Base-by-base conservation (phyloP, 768 basidiomycete genomes). In the Pisolithus tinctorius region DNA sequence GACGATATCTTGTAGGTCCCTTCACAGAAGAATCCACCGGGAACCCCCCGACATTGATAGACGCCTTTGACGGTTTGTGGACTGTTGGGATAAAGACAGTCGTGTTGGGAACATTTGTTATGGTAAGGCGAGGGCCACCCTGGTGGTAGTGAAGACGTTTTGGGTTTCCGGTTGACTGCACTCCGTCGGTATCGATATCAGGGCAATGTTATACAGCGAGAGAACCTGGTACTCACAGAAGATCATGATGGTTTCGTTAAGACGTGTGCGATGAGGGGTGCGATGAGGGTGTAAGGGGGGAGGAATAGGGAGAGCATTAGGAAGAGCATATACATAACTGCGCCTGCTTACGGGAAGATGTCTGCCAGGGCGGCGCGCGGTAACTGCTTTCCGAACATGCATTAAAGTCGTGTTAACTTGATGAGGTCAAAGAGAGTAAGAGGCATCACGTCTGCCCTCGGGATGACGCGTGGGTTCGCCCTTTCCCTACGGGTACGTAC, bases 51-150 rank as follows among this genome's bases (percentile, higher is more conserved):
- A 29, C 70, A 71, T 16, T 47, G 64, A 39, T 71, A 66, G 39
- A 56, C 56, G 26, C 69, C 69, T 40, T 65, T 64, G 49, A 43
- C 50, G 17, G 61, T 59, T 42, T 63, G 57, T 2, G 70, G 70
- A 30, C 8, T 54, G 30, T 71, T 71, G 0, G 70, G 57, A 39
- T 57, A 63, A 39, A 54, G 60, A 47, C 70, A 71, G n/a, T 60
- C 64, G 39, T 38, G 63, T 39, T 68, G 61, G 45, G 63, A 63
- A 34, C 70, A 71, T 49, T 67, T 71, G 58, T 69, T 67, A 47
- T 71, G 70, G 49, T 59, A 69, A 8, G 60, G 60, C 8, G 70
- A 71, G 17, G 70, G 70, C 70, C 70, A 71, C 37, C 59, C 60
- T 2, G 64, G 50, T 1, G 68, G 69, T 4, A 66, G 58, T 1